phyloP scores from a whole-genome alignment of 2,329 filamentous ascomycete species.

The Corynespora cassiicola region DNA sequence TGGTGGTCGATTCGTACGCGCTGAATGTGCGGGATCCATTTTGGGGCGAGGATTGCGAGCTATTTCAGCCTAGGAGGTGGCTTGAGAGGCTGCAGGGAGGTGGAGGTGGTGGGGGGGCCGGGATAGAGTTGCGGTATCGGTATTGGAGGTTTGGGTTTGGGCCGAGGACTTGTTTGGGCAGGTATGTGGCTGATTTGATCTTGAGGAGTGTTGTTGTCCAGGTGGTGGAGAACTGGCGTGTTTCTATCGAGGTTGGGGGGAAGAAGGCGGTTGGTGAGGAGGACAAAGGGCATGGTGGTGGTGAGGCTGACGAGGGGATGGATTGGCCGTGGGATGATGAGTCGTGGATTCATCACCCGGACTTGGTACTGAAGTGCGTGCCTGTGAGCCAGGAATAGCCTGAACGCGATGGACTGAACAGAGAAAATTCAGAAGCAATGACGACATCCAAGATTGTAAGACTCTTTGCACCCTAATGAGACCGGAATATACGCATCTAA shows the following conservation, averaged over 20 bases:
- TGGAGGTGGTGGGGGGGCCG: constrained; percentile 35
- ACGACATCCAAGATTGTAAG: too few species aligned
- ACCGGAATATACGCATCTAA: too few species aligned
- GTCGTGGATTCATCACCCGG: constrained; percentile 3
- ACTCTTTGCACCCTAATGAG: too few species aligned
- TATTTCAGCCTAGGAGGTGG: constrained; percentile 41
- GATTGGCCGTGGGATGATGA: constrained; percentile 3
- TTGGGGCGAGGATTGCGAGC: constrained; percentile 47
- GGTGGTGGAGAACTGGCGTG: constrained; percentile 7
- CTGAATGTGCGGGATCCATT: constrained; percentile 49
- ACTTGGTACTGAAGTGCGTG: background rate
- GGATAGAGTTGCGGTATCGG: constrained; percentile 42
- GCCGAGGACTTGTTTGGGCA: constrained; percentile 52
- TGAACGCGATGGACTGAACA: too few species aligned
- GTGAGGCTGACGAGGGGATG: background rate
- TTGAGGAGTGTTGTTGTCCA: constrained; percentile 16
- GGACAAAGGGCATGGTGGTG: background rate
- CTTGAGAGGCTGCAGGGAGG: constrained; percentile 13
- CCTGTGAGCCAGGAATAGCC: background rate
- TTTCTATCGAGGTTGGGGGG: constrained; percentile 11
- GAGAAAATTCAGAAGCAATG: too few species aligned
- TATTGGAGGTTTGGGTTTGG: constrained; percentile 57
- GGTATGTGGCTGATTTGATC: constrained; percentile 45
- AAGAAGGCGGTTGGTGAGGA: constrained; percentile 6
- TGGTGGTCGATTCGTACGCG: constrained; percentile 53